Conservation (phyloP, 2,329 filamentous ascomycete species). For the Ophiostoma sp. region DNA sequence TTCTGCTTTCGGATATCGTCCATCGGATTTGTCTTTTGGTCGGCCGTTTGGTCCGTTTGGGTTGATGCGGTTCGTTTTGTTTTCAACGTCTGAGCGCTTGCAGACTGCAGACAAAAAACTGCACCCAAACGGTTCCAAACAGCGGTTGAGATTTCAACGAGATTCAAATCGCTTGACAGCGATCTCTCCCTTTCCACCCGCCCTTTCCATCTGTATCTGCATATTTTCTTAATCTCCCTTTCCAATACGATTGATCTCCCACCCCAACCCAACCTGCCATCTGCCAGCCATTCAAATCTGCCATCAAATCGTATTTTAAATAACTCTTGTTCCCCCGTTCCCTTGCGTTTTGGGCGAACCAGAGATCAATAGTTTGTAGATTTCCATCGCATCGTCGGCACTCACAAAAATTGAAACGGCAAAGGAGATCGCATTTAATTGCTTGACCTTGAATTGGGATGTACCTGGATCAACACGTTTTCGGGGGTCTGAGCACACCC, state of each 20-base stretch:
- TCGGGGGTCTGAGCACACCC: background rate
- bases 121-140: background rate
- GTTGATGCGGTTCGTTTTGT: background rate
- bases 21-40: background rate
- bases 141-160: background rate
- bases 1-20: background rate
- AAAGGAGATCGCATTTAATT: background rate
- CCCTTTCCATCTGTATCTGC: background rate
- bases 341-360: background rate
- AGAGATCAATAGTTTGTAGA: background rate
- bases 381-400: slow-evolving; percentile 8
- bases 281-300: background rate
- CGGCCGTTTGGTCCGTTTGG: background rate
- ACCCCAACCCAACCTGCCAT: background rate
- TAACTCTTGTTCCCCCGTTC: background rate
- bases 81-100: background rate
- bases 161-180: background rate
- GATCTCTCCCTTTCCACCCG: background rate
- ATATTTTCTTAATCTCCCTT: background rate
- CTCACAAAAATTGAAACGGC: background rate
- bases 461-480: background rate
- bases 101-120: background rate
- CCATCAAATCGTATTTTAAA: background rate
- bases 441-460: background rate
- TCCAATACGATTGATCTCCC: slow-evolving; percentile 1